Evolutionary conservation across 2,329 filamentous ascomycete genomes (phyloP).

Genomic region (Fusarium sp.): DNA sequence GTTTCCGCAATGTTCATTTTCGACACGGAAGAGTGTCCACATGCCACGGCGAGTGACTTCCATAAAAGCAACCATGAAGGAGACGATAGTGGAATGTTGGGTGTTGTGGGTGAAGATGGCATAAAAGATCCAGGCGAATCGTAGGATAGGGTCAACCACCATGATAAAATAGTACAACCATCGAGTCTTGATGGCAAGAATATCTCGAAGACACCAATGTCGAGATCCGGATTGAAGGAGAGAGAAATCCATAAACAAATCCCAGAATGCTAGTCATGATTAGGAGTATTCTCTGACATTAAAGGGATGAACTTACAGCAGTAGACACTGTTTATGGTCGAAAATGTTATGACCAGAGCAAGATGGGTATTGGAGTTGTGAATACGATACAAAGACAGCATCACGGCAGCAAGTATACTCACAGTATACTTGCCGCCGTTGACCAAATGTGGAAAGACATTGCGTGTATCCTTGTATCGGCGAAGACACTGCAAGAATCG

Average conservation of each 20-base stretch:
- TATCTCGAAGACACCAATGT: conserved; percentile 78
- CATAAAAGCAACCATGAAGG: conserved; percentile 81
- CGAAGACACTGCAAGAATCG: conserved; percentile 90
- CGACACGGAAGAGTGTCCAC: conserved; percentile 93
- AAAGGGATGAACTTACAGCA: conserved; percentile 67
- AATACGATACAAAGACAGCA: conserved; percentile 86
- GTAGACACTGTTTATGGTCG: conserved; percentile 85
- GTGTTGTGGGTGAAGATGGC: conserved; percentile 82
- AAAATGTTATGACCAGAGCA: conserved; percentile 83
- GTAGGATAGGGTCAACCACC: conserved; percentile 82
- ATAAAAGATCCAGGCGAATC: conserved; percentile 96
- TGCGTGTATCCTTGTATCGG: conserved; percentile 87
- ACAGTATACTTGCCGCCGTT: conserved; percentile 93
- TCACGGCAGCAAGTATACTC: conserved; percentile 83
- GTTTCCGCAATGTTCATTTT: conserved; percentile 97
- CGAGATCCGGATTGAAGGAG: conserved; percentile 82
- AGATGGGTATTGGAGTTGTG: conserved; percentile 67
- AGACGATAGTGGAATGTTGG: conserved; percentile 86
- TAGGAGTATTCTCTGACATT: conserved; percentile 6
- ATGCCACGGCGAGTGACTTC: conserved; percentile 89
- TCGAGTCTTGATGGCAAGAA: conserved; percentile 80
- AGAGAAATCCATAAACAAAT: conserved; percentile 96
- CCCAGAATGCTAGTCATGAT: conserved; percentile 78
- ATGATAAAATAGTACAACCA: conserved; percentile 93
- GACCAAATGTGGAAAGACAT: conserved; percentile 90